phyloP scores from a whole-genome alignment of 1,284 basidiomycete species.

The Sporisorium sorghi region DNA sequence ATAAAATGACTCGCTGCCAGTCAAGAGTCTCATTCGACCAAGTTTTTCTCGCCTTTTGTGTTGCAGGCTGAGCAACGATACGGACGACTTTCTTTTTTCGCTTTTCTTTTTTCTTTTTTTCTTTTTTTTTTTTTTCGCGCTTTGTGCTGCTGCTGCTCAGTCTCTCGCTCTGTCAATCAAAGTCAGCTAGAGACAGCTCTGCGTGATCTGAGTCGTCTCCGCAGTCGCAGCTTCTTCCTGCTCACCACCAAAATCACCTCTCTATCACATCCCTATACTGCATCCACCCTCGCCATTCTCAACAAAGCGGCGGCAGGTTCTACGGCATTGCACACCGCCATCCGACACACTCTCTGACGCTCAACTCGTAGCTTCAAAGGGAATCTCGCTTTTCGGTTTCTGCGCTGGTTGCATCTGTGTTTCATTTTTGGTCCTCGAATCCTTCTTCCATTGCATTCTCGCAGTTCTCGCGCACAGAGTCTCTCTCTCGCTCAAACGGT shows the following conservation, averaged over 20 bases:
- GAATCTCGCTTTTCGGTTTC: background rate
- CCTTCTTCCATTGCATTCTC: slow-evolving; percentile 2
- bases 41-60: slow-evolving; percentile 3
- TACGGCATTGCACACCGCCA: too few relatives aligned
- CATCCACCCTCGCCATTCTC: slow-evolving; percentile 1
- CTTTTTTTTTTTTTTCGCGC: slow-evolving; percentile 13
- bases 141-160: background rate
- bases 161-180: background rate
- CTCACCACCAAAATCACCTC: slow-evolving; percentile 6
- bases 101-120: slow-evolving; percentile 23
- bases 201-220: background rate
- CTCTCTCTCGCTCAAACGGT: background rate
- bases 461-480: background rate
- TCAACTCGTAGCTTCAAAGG: background rate
- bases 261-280: slow-evolving; percentile 6
- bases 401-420: background rate
- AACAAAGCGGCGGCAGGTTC: slow-evolving; percentile 2
- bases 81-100: slow-evolving; percentile 26
- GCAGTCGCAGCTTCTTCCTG: slow-evolving; percentile 8
- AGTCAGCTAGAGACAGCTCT: background rate
- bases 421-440: too few relatives aligned
- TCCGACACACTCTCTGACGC: background rate
- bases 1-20: slow-evolving; percentile 44
- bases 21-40: background rate
- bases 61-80: slow-evolving; percentile 5